Base-by-base conservation (phyloP, 345 rosid genomes). In the Citropsis articulata region DNA sequence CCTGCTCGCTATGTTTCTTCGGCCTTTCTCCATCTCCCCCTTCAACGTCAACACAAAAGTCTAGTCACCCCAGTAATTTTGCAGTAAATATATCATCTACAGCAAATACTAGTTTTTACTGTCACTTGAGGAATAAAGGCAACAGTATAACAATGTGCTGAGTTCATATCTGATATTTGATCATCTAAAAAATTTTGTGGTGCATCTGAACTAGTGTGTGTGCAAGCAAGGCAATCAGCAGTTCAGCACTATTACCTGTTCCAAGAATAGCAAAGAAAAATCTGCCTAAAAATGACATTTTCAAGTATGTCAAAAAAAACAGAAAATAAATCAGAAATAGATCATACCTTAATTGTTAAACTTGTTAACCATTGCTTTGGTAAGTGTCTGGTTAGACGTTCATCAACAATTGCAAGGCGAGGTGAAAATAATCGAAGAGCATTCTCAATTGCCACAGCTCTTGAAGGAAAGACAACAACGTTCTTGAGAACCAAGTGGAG, bases 341-440 rank as follows among this genome's bases (percentile, higher is more conserved):
- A 70, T 22, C 78, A 73, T 92, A 93, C 98, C 99, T 91, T 82
- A 84, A 94, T 80, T 61, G 88, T 91, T 84, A 95, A 85, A 75
- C 97, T 92, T 76, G 95, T 94, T 78, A 95, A 78, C 99, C 99
- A 95, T 72, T 87, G 87, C 84, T 87, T 90, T 18, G 98, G 98
- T 78, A 92, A 86, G 82, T 89, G 88, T 40, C 86, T 89, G 69
- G 33, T 31, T 31, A 31, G 33, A 4, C 0, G 33, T 31, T 31
- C 33, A 31, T 31, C 33, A 31, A 31, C 33, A 31, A 31, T 31
- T 31, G 33, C 33, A 31, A 31, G 33, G 33, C 33, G 33, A 31
- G 33, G 33, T 31, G 33, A 31, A 31, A 31, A 31, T 4, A 31
- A 31, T 31, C 33, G 33, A 31, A 31, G 33, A 4, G 33, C 33